Evolutionary conservation across 1,284 basidiomycete genomes (phyloP).

Genomic region (Heliocybe sulcata): DNA sequence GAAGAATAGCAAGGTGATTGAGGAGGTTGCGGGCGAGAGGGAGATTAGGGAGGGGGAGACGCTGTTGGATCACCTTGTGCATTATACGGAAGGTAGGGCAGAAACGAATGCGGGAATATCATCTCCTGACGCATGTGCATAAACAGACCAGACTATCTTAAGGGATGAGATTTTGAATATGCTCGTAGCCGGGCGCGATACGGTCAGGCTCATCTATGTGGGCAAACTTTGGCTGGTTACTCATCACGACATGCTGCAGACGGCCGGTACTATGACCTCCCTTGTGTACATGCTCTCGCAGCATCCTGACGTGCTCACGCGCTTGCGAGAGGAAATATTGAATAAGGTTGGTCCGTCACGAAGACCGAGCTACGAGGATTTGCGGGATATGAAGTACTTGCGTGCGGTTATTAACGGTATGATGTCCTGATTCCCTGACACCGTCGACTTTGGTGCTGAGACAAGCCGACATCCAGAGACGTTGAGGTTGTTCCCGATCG

Average conservation of each 20-base stretch:
- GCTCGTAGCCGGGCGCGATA: slow-evolving; percentile 27
- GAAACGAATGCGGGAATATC: not conserved
- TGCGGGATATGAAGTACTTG: slow-evolving; percentile 33
- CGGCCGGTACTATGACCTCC: slow-evolving; percentile 28
- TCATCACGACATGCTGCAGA: slow-evolving; percentile 13
- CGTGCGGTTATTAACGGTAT: slow-evolving; percentile 31
- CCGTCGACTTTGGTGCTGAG: not conserved
- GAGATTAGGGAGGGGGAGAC: slow-evolving; percentile 30
- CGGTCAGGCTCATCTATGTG: slow-evolving; percentile 12
- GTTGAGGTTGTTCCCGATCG: slow-evolving; percentile 51
- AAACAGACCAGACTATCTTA: slow-evolving; percentile 19
- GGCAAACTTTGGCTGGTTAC: not conserved
- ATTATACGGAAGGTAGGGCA: slow-evolving; percentile 36
- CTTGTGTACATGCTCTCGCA: slow-evolving; percentile 29
- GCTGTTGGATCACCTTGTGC: slow-evolving; percentile 43
- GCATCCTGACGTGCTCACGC: slow-evolving; percentile 24
- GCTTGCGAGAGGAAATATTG: slow-evolving; percentile 31
- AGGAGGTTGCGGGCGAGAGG: slow-evolving; percentile 10
- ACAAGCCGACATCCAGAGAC: slow-evolving; percentile 32
- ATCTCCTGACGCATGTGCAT: not conserved
- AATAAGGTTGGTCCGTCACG: slow-evolving; percentile 20
- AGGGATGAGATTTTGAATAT: slow-evolving; percentile 29
- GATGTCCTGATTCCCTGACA: slow-evolving; percentile 1
- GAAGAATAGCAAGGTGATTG: slow-evolving; percentile 16
- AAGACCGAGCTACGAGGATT: slow-evolving; percentile 27